Percentiles rank a stretch among this genome's conserved stretches.
Evolutionary conservation across 176 grass and related monocot genomes (phyloP).

Genomic region (Tuctoria greenei): DNA sequence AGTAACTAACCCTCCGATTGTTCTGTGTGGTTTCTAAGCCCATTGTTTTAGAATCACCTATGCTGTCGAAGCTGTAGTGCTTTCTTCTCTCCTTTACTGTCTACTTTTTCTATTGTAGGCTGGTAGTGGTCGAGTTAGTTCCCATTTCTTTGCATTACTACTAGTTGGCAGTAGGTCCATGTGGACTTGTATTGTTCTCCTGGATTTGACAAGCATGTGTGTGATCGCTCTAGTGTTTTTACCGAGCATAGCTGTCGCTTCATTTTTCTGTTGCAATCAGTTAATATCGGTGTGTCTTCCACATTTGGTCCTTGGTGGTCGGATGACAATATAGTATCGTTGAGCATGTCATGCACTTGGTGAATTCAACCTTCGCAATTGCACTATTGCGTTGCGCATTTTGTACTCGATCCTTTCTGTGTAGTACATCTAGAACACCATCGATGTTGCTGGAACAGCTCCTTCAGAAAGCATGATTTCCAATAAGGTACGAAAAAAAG

Average conservation of each 20-base stretch:
- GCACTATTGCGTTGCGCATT: not conserved
- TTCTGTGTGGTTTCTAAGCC: not conserved
- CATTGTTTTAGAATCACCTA: constrained; percentile 22
- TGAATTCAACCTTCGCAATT: not conserved
- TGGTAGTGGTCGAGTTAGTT: constrained; percentile 36
- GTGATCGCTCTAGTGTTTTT: constrained; percentile 32
- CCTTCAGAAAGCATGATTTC: too few relatives aligned
- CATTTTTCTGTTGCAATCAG: not conserved
- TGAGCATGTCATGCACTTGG: not conserved
- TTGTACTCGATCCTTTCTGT: too few relatives aligned
- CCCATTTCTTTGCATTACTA: constrained; percentile 20
- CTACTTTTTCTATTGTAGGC: not conserved
- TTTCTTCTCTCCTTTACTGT: not conserved
- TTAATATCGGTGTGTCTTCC: not conserved
- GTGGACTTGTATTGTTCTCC: constrained; percentile 10
- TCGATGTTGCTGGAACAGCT: too few relatives aligned
- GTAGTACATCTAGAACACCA: too few relatives aligned
- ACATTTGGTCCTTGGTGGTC: not conserved
- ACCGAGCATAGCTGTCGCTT: constrained; percentile 17
- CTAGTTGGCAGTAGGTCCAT: constrained; percentile 19
- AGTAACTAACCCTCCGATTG: constrained; percentile 34
- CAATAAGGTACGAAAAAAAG: too few relatives aligned
- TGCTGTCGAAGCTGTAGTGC: constrained; percentile 29
- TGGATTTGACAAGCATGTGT: constrained; percentile 27
- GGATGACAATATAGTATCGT: too few relatives aligned